phyloP scores from a whole-genome alignment of 2,329 filamentous ascomycete genomes.

The Aspergillus sp. region DNA sequence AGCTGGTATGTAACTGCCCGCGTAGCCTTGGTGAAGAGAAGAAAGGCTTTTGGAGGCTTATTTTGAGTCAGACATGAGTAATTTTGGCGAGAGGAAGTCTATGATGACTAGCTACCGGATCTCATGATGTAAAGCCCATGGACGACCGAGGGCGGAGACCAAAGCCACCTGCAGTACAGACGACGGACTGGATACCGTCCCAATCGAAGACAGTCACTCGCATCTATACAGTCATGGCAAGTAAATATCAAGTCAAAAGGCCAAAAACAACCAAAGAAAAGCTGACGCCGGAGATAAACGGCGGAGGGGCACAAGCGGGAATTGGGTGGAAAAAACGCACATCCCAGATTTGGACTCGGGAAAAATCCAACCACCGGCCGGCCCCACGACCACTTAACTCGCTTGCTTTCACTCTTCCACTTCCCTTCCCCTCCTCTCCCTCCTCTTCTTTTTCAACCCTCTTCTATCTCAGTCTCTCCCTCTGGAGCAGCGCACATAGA shows the following conservation, averaged over 20 bases:
- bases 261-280: neutral
- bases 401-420: conserved; percentile 23
- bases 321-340: conserved; percentile 22
- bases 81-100: neutral
- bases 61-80: neutral
- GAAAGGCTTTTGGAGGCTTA: neutral
- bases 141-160: neutral
- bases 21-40: neutral
- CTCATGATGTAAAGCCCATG: neutral
- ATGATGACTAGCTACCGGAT: neutral
- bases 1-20: neutral
- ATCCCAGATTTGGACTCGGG: conserved; percentile 31
- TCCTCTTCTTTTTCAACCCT: conserved; percentile 31
- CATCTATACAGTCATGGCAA: neutral
- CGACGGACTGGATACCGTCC: neutral
- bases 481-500: conserved; percentile 42
- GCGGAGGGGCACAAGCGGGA: conserved; percentile 19
- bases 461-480: conserved; percentile 28
- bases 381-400: conserved; percentile 28
- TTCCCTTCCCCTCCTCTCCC: conserved; percentile 28
- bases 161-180: neutral
- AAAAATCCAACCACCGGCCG: conserved; percentile 26
- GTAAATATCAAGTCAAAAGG: neutral
- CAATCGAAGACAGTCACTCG: neutral
- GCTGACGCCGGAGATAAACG: conserved; percentile 11